Evolutionary conservation across 768 basidiomycete species (phyloP).

Genomic region (Podaxis mareebaensis): DNA sequence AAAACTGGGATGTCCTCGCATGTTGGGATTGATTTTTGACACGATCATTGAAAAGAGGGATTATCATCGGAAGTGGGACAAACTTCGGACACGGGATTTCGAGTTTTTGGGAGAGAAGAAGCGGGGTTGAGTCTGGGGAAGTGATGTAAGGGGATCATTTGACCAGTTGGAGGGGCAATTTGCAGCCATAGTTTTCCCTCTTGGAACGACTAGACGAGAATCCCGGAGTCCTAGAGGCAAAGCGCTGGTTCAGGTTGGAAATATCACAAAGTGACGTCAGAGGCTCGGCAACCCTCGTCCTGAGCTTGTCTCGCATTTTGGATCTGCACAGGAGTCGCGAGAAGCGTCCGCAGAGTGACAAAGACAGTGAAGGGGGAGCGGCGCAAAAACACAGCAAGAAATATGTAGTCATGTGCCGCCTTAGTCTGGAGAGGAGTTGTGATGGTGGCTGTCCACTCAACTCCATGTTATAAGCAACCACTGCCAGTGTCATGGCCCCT

Average conservation of each 20-base stretch:
- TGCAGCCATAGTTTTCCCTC: background rate
- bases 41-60: constrained; percentile 1
- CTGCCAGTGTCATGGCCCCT: constrained; percentile 20
- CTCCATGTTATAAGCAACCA: constrained; percentile 22
- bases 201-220: too few relatives aligned
- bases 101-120: constrained; percentile 10
- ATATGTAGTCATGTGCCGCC: background rate
- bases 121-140: constrained; percentile 4
- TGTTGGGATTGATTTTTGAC: background rate
- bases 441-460: constrained; percentile 20
- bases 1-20: constrained; percentile 25
- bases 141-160: background rate
- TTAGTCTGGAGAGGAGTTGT: background rate
- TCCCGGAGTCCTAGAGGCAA: too few relatives aligned
- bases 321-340: too few relatives aligned
- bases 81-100: background rate
- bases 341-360: too few relatives aligned
- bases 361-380: too few relatives aligned
- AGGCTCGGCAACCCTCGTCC: too few relatives aligned
- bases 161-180: background rate
- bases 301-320: too few relatives aligned
- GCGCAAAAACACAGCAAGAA: too few relatives aligned
- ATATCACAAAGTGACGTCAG: too few relatives aligned
- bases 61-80: constrained; percentile 9
- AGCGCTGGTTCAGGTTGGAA: too few relatives aligned